These are phyloP conservation scores for Fusarium penzigii DNA, from an alignment of 2,329 filamentous ascomycete genomes.

Conservation along the genomic window DNA sequence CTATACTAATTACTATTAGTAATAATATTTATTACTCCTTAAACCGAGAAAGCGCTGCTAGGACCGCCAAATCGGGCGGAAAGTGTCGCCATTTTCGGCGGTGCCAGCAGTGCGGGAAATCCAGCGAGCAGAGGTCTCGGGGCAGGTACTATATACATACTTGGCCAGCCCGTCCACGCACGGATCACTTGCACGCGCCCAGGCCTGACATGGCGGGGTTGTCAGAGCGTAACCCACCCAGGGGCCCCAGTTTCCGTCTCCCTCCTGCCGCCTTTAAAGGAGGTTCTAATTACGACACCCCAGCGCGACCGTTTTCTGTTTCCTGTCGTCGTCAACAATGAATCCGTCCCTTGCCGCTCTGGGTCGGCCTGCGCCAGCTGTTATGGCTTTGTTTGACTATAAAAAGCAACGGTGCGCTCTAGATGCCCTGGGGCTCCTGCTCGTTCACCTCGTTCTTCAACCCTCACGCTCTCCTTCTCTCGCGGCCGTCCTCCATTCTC, in stretches of 20 bases:
- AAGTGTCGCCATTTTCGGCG: constrained; percentile 10
- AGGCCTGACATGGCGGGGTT: not conserved
- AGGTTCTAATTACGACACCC: not conserved
- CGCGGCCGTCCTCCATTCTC: not conserved
- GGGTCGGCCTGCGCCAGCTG: not conserved
- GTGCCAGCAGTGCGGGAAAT: constrained; percentile 2
- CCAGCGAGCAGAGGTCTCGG: constrained; percentile 1
- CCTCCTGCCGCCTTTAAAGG: too few relatives aligned
- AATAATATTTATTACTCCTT: too few relatives aligned
- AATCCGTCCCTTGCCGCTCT: not conserved
- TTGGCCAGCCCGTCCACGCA: not conserved
- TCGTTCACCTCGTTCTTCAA: not conserved
- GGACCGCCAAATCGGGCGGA: constrained; percentile 8
- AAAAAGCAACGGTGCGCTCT: not conserved
- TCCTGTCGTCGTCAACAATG: not conserved
- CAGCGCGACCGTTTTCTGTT: not conserved
- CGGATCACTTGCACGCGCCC: not conserved
- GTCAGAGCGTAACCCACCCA: too few relatives aligned
- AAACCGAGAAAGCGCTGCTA: constrained; percentile 14
- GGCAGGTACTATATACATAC: constrained; percentile 1
- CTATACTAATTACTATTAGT: too few relatives aligned
- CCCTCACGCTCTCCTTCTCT: not conserved
- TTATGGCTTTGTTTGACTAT: constrained; percentile 1
- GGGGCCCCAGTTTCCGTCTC: too few relatives aligned
- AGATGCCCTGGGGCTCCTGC: not conserved